These are phyloP conservation scores for Crataegus laevigata DNA, from an alignment of 306 rosid species.

Conservation along the genomic window DNA sequence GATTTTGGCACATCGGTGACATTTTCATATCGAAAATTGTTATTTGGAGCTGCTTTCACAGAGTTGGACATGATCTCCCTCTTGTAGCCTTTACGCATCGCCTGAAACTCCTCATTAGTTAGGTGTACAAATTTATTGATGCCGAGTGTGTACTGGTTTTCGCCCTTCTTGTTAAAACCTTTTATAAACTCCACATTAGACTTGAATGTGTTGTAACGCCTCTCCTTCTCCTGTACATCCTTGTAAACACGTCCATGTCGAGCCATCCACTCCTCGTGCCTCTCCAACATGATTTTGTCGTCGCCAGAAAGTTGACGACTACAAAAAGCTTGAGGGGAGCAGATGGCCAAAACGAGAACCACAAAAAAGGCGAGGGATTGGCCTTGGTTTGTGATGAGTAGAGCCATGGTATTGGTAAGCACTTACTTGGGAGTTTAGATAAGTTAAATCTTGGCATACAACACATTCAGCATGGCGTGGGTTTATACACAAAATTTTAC, in stretches of 20 bases:
- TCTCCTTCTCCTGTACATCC: not conserved
- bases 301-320: not conserved
- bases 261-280: not conserved
- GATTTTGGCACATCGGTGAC: not conserved
- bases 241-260: not conserved
- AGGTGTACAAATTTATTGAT: not conserved
- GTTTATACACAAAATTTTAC: no score
- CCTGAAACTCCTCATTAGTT: not conserved
- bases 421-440: not conserved
- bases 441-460: not conserved
- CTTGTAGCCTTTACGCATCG: not conserved
- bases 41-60: not conserved
- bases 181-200: not conserved
- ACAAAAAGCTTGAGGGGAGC: not conserved
- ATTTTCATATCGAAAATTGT: not conserved
- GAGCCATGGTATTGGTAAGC: not conserved
- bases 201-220: not conserved
- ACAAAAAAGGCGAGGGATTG: not conserved
- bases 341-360: not conserved
- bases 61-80: not conserved
- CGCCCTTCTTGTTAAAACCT: not conserved
- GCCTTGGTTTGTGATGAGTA: not conserved
- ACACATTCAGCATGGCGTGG: no score
- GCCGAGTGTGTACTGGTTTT: not conserved
- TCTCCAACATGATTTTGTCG: not conserved